Conservation (phyloP, 352 stramenopile genomes). For the Pythium grandisporangium region DNA sequence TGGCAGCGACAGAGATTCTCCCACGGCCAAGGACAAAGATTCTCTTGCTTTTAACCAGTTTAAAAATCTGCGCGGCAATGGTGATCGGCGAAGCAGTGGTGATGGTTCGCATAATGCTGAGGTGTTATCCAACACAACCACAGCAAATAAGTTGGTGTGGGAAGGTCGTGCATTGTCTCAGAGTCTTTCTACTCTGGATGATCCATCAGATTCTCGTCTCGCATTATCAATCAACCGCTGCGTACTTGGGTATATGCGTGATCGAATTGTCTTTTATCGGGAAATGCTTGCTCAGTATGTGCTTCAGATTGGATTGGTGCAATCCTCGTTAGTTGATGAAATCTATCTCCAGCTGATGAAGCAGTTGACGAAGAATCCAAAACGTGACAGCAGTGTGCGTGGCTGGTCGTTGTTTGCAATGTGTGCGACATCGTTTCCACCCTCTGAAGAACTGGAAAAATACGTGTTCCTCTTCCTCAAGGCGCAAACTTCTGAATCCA, state of each 20-base stretch:
- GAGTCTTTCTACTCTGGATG: slow-evolving; percentile 51
- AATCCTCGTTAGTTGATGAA: slow-evolving; percentile 86
- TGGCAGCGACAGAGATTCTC: slow-evolving; percentile 1
- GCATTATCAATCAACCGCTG: slow-evolving; percentile 88
- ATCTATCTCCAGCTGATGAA: slow-evolving; percentile 93
- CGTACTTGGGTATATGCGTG: slow-evolving; percentile 92
- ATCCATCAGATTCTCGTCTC: slow-evolving; percentile 28
- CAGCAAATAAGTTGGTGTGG: slow-evolving; percentile 52
- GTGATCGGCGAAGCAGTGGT: no score
- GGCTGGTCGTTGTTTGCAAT: slow-evolving; percentile 93
- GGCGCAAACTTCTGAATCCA: slow-evolving; percentile 57
- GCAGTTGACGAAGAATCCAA: slow-evolving; percentile 89
- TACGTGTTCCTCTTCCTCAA: slow-evolving; percentile 90
- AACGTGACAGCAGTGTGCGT: slow-evolving; percentile 84
- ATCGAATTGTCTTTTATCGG: slow-evolving; percentile 90
- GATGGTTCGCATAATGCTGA: no score
- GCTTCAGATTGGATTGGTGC: slow-evolving; percentile 85
- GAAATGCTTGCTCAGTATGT: slow-evolving; percentile 93
- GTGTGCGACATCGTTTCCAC: slow-evolving; percentile 88
- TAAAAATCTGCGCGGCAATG: slow-evolving; percentile 50
- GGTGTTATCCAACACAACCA: slow-evolving; percentile 17
- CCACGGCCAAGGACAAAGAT: slow-evolving; percentile 23
- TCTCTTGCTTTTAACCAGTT: slow-evolving; percentile 55
- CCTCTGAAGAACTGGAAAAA: slow-evolving; percentile 79
- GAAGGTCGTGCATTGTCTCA: slow-evolving; percentile 52